Conservation (phyloP, 495 filamentous ascomycete species). For the Trichocladium uniseriatum region DNA sequence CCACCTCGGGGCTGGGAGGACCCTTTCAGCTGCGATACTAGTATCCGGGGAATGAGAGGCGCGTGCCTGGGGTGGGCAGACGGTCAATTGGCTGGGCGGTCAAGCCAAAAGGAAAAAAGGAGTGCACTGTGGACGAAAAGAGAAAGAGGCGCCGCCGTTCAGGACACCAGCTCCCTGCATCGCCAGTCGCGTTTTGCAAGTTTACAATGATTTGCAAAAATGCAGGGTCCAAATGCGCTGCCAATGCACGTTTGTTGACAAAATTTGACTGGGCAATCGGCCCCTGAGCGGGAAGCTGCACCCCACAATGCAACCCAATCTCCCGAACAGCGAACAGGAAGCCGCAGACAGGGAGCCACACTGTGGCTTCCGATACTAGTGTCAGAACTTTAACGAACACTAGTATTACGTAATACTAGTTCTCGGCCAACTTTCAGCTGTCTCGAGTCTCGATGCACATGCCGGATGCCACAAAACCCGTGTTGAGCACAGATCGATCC, state of each 20-base stretch:
- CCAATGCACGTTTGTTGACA: slow-evolving; percentile 2
- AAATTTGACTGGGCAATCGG: slow-evolving; percentile 5
- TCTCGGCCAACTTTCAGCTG: not conserved
- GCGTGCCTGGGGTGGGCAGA: not conserved
- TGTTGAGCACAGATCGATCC: too few relatives aligned
- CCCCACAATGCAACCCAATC: too few relatives aligned
- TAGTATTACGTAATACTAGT: slow-evolving; percentile 16
- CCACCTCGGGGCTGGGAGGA: not conserved
- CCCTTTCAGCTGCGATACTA: slow-evolving; percentile 2
- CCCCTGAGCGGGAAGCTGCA: not conserved
- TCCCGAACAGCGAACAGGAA: not conserved
- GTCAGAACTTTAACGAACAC: not conserved
- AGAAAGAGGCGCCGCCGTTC: not conserved
- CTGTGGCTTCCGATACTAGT: not conserved
- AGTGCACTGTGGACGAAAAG: not conserved
- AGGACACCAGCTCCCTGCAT: not conserved
- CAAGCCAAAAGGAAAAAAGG: slow-evolving; percentile 1
- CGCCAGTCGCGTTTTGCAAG: not conserved
- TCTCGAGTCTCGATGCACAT: not conserved
- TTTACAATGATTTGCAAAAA: too few relatives aligned
- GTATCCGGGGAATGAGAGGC: slow-evolving; percentile 8
- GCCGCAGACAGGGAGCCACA: not conserved
- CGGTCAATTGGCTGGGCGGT: not conserved
- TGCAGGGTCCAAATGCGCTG: slow-evolving; percentile 6
- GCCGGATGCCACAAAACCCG: not conserved